phyloP scores from a whole-genome alignment of 2,329 filamentous ascomycete genomes.

The Fusarium incarnatum region DNA sequence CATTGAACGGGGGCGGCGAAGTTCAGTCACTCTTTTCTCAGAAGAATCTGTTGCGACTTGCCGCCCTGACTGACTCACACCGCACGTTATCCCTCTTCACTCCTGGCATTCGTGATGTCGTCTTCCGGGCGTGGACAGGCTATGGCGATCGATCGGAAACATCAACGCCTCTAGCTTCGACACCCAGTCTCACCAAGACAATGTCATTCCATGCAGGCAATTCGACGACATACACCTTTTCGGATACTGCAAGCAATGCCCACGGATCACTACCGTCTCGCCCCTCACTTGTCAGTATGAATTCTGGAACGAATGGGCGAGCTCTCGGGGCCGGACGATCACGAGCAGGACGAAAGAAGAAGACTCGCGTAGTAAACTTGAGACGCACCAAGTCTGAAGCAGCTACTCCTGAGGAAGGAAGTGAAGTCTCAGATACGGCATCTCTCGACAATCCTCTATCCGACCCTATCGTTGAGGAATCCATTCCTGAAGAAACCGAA shows the following conservation, averaged over 20 bases:
- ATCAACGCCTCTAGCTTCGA: constrained; percentile 59
- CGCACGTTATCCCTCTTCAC: constrained; percentile 92
- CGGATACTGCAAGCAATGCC: constrained; percentile 73
- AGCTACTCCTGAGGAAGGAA: constrained; percentile 63
- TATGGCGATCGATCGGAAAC: constrained; percentile 76
- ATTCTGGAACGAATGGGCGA: constrained; percentile 71
- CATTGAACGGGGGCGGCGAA: constrained; percentile 82
- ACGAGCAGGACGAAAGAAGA: constrained; percentile 78
- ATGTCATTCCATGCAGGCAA: constrained; percentile 70
- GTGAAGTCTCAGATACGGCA: constrained; percentile 63
- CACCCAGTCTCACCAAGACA: constrained; percentile 69
- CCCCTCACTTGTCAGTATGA: constrained; percentile 72
- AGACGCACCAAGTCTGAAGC: constrained; percentile 70
- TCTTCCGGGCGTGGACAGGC: constrained; percentile 93
- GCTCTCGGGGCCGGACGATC: constrained; percentile 72
- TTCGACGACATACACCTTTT: constrained; percentile 78
- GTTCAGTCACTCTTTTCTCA: constrained; percentile 93
- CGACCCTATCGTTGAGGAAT: constrained; percentile 67
- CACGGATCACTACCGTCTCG: constrained; percentile 74
- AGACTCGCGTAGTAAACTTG: constrained; percentile 84
- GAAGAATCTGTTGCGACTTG: constrained; percentile 88
- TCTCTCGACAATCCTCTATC: constrained; percentile 71
- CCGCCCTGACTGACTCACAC: constrained; percentile 86
- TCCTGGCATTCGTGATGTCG: constrained; percentile 86
- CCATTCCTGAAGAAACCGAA: constrained; percentile 70